phyloP scores from a whole-genome alignment of 306 rosid species.

The Ochetophila trinervis region DNA sequence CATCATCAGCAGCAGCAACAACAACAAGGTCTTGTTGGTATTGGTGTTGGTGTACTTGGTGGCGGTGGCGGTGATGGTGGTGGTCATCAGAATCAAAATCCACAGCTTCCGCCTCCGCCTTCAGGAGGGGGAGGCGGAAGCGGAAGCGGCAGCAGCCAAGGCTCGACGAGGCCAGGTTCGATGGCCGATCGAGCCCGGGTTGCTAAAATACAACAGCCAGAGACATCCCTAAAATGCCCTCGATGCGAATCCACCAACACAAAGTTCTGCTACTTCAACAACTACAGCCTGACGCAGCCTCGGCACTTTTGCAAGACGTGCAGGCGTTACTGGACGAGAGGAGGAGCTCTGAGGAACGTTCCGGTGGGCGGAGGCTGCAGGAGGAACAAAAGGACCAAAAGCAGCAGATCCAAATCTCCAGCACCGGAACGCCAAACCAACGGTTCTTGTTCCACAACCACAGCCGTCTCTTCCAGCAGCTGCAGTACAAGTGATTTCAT shows the following conservation, averaged over 20 bases:
- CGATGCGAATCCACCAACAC: slow-evolving; percentile 84
- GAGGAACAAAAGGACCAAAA: slow-evolving; percentile 64
- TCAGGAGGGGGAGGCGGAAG: slow-evolving; percentile 18
- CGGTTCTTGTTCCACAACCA: slow-evolving; percentile 46
- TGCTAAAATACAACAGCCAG: slow-evolving; percentile 64
- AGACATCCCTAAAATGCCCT: slow-evolving; percentile 61
- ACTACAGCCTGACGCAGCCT: slow-evolving; percentile 75
- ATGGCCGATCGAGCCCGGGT: slow-evolving; percentile 71
- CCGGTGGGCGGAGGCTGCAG: slow-evolving; percentile 94
- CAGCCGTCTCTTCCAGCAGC: slow-evolving; percentile 42
- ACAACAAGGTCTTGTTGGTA: too few species aligned
- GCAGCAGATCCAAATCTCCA: slow-evolving; percentile 31
- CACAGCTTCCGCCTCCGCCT: slow-evolving; percentile 29
- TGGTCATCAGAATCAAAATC: slow-evolving; percentile 22
- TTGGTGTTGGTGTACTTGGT: too few species aligned
- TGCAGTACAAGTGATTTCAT: slow-evolving; percentile 35
- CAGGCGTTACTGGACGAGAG: slow-evolving; percentile 88
- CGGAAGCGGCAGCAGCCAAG: slow-evolving; percentile 20
- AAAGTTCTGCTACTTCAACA: slow-evolving; percentile 88
- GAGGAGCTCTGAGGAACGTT: slow-evolving; percentile 80
- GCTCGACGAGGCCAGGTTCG: slow-evolving; percentile 55
- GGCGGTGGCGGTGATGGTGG: slow-evolving; percentile 23
- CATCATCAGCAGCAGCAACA: slow-evolving; percentile 29
- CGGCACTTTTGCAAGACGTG: slow-evolving; percentile 92
- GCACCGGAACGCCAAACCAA: slow-evolving; percentile 12